Percentiles rank a stretch among this genome's conserved stretches.
phyloP scores from a whole-genome alignment of 768 basidiomycete species.

The Tylopilus sp. region DNA sequence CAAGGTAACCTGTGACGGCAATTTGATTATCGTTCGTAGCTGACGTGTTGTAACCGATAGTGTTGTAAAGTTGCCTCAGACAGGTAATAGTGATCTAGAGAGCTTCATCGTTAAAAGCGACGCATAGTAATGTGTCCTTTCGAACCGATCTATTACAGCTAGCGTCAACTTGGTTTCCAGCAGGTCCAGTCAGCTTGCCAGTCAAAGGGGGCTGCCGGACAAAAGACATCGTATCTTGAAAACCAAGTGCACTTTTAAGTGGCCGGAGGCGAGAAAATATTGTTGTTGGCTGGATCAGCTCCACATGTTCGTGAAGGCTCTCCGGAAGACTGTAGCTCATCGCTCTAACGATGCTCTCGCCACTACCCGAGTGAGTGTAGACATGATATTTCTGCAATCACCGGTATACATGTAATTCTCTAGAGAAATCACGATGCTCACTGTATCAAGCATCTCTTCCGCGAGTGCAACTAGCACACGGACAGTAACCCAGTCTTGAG shows the following conservation, averaged over 20 bases:
- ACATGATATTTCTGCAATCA: not conserved
- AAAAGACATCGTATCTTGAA: not conserved
- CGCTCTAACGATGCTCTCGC: constrained; percentile 60
- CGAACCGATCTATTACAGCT: constrained; percentile 42
- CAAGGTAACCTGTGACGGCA: constrained; percentile 53
- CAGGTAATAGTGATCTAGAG: constrained; percentile 50
- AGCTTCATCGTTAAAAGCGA: not conserved
- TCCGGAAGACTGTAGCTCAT: constrained; percentile 65
- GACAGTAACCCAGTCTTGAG: constrained; percentile 67
- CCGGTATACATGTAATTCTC: not conserved
- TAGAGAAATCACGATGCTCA: constrained; percentile 26
- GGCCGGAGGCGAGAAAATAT: constrained; percentile 52
- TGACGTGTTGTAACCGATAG: constrained; percentile 42
- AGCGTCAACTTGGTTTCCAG: constrained; percentile 41
- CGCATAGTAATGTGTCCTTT: not conserved
- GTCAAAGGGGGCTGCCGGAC: constrained; percentile 1
- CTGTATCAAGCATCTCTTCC: constrained; percentile 71
- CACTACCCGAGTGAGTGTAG: constrained; percentile 40
- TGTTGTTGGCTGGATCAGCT: constrained; percentile 71
- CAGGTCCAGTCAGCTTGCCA: constrained; percentile 24
- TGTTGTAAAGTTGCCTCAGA: constrained; percentile 54
- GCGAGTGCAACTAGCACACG: constrained; percentile 55
- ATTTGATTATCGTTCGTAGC: constrained; percentile 46
- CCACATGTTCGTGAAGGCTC: constrained; percentile 55
- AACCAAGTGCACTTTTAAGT: constrained; percentile 38